phyloP scores from a whole-genome alignment of 352 stramenopile genomes.

The Phytopythium vexans region DNA sequence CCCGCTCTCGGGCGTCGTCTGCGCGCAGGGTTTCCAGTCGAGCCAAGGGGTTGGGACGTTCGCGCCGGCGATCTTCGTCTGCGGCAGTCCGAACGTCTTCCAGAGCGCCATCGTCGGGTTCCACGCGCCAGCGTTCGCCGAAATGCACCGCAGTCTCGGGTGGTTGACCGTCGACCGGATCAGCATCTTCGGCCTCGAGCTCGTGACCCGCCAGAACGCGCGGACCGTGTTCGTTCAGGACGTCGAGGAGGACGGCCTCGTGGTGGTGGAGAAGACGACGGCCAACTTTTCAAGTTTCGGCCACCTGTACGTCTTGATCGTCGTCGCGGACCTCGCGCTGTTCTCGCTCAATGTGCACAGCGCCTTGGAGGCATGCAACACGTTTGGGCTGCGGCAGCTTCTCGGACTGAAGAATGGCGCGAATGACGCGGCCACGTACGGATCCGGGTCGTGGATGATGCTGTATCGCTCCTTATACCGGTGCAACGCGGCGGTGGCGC shows the following conservation, averaged over 20 bases:
- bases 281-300: constrained; percentile 59
- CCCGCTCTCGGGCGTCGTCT: constrained; percentile 32
- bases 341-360: constrained; percentile 22
- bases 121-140: constrained; percentile 27
- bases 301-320: constrained; percentile 42
- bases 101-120: constrained; percentile 36
- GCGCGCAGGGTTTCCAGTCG: constrained; percentile 41
- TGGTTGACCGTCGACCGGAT: constrained; percentile 47
- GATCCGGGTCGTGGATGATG: constrained; percentile 32
- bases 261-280: constrained; percentile 19
- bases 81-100: constrained; percentile 39
- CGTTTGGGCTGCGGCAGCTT: constrained; percentile 30
- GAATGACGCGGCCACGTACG: constrained; percentile 8
- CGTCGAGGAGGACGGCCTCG: constrained; percentile 12
- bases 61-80: constrained; percentile 26
- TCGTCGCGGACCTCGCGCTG: constrained; percentile 36
- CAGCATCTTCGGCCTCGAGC: constrained; percentile 50
- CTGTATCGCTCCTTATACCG: constrained; percentile 57
- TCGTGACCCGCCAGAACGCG: constrained; percentile 44
- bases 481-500: constrained; percentile 27
- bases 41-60: constrained; percentile 21
- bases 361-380: constrained; percentile 25
- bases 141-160: constrained; percentile 29
- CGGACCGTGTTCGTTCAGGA: constrained; percentile 25
- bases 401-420: constrained; percentile 8